Evolutionary conservation across 2,329 filamentous ascomycete species (phyloP), one percentile per base, ranked within the genome.

Genomic region (Trichoderma brevicompactum): DNA sequence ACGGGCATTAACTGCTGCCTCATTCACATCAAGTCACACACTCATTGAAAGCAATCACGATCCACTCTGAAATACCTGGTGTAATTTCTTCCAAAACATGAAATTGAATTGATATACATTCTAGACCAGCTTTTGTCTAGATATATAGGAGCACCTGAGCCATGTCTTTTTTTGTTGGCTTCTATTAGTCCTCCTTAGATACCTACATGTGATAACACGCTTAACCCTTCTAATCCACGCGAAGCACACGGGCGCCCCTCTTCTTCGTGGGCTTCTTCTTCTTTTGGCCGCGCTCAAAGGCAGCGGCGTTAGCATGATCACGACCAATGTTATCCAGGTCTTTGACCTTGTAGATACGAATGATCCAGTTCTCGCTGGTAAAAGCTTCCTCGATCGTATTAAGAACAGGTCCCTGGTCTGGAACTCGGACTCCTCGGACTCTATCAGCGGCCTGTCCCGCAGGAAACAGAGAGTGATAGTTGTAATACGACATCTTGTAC

Each of bases 401-500:
- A 66, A 99, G 89, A 67, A 91, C 86, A 8, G 95, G 95, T 1
- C 92, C 90, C 70, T 93, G 85, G 12, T 92, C 87, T n/a, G 95
- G 96, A 59, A 98, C 82, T 67, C 86, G 87, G 43, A 87, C 85
- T 70, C 89, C 88, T 75, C 95, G 93, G 69, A 99, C 95, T 71
- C 95, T 90, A 77, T 99, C 95, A 72, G 88, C 83, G 41, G 92
- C 94, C 80, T 98, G 93, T 68, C 95, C 95, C 2, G 90, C 85
- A 50, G 94, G 94, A 86, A 98, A 99, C 68, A 99, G 87, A 53
- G 85, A 82, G 79, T 94, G 87, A 84, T 92, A 99, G 85, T 98
- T 98, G 87, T 99, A 92, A 86, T 99, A 99, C 23, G 93, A 97
- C 94, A 99, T 97, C 86, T 99, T 99, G 87, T 99, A 99, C 92